Conservation (phyloP, 2,329 filamentous ascomycete species). For the Cercospora sesami region DNA sequence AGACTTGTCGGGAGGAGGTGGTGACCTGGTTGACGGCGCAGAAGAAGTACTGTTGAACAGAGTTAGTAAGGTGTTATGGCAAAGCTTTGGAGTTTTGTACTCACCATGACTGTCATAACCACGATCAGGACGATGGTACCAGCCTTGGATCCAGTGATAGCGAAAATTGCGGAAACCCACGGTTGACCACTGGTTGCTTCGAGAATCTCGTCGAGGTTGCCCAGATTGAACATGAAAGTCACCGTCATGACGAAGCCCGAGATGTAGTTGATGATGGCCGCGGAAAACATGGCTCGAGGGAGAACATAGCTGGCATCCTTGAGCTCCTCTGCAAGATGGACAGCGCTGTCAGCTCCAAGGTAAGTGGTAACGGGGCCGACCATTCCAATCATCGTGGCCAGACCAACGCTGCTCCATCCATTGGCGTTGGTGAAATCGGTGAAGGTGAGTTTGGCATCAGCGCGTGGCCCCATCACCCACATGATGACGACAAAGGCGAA, state of each 20-base stretch:
- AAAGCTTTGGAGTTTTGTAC: neutral
- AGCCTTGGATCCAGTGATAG: conserved; percentile 30
- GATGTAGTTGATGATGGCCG: conserved; percentile 35
- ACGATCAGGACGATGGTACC: conserved; percentile 31
- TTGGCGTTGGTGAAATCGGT: conserved; percentile 31
- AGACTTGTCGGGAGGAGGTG: conserved; percentile 34
- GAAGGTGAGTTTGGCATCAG: conserved; percentile 27
- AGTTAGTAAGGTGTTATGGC: neutral
- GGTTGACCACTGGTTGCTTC: conserved; percentile 30
- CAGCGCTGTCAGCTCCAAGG: conserved; percentile 42
- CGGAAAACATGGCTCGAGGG: conserved; percentile 37
- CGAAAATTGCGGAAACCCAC: conserved; percentile 31
- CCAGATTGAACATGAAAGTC: conserved; percentile 36
- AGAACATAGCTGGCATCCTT: conserved; percentile 35
- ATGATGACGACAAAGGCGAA: conserved; percentile 35
- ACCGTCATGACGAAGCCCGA: conserved; percentile 35
- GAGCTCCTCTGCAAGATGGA: conserved; percentile 41
- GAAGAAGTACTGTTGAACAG: conserved; percentile 27
- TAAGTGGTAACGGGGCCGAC: conserved; percentile 40
- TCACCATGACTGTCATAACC: conserved; percentile 31
- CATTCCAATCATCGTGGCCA: conserved; percentile 34
- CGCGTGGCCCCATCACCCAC: conserved; percentile 32
- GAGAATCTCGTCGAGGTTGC: conserved; percentile 28
- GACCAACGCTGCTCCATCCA: conserved; percentile 30
- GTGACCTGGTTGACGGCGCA: conserved; percentile 35